A percentile compares a stretch with the other conserved stretches of the same genome.
Conservation (phyloP, 805 yeast species). For the Wickerhamiella brachini region DNA sequence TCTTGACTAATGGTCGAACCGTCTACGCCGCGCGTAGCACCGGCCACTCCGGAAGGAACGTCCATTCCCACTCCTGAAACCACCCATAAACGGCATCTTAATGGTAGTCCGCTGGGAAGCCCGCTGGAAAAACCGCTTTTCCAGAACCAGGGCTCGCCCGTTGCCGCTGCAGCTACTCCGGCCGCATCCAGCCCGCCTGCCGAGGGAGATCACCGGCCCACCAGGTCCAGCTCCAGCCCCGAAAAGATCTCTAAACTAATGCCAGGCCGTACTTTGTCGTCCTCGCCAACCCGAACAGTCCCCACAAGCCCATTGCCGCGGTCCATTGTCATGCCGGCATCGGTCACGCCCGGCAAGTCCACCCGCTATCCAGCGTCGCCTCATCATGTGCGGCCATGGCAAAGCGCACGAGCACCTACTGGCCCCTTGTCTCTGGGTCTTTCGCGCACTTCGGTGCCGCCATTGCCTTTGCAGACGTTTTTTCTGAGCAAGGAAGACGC, state of each 20-base stretch:
- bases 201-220: not conserved
- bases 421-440: not conserved
- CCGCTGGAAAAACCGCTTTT: not conserved
- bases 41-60: not conserved
- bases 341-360: not conserved
- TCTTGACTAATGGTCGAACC: constrained; percentile 2
- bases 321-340: not conserved
- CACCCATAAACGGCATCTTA: not conserved
- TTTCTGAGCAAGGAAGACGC: constrained; percentile 13
- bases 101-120: not conserved
- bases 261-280: not conserved
- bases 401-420: not conserved
- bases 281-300: not conserved
- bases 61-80: constrained; percentile 1
- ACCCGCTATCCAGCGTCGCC: not conserved
- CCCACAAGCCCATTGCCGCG: not conserved
- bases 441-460: constrained; percentile 7
- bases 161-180: not conserved
- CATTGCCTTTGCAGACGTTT: constrained; percentile 17
- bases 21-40: not conserved
- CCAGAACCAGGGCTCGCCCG: not conserved
- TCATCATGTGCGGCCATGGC: constrained; percentile 1
- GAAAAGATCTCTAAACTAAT: not conserved
- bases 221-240: not conserved
- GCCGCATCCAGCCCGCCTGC: not conserved